Percentiles rank a stretch among this genome's conserved stretches.
phyloP scores from a whole-genome alignment of 495 filamentous ascomycete species.

The Cetradonia linearis region DNA sequence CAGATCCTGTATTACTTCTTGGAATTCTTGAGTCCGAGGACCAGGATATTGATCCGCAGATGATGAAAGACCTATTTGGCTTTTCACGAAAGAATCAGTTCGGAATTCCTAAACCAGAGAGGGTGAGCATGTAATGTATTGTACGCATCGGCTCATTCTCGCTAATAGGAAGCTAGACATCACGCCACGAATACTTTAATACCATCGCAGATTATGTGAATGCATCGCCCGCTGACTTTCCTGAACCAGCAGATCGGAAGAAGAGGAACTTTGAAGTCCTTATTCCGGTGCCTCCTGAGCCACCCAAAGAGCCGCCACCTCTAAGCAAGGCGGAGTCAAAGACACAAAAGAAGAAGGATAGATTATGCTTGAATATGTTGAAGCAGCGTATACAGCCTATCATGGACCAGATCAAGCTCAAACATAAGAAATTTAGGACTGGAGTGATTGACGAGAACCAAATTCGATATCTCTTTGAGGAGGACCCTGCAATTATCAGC shows the following conservation, averaged over 20 bases:
- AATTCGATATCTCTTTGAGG: constrained; percentile 71
- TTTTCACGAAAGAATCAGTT: constrained; percentile 71
- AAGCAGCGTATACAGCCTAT: constrained; percentile 83
- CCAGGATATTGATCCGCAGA: constrained; percentile 40
- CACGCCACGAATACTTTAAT: constrained; percentile 66
- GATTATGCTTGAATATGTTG: constrained; percentile 66
- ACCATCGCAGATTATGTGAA: constrained; percentile 61
- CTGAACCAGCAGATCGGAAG: constrained; percentile 73
- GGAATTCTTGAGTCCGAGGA: constrained; percentile 63
- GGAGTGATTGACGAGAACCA: constrained; percentile 62
- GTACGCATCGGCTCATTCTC: constrained; percentile 20
- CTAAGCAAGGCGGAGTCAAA: constrained; percentile 66
- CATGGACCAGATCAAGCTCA: constrained; percentile 86
- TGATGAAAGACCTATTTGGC: constrained; percentile 72
- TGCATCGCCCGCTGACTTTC: constrained; percentile 73
- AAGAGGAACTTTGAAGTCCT: constrained; percentile 70
- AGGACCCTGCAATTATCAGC: constrained; percentile 67
- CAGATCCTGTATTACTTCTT: constrained; percentile 78
- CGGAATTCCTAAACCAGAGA: constrained; percentile 51
- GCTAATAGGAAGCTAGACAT: constrained; percentile 34
- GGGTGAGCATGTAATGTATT: constrained; percentile 34
- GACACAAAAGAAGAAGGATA: constrained; percentile 69
- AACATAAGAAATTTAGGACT: constrained; percentile 72
- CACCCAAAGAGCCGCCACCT: constrained; percentile 44
- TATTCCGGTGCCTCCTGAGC: constrained; percentile 61